phyloP scores from a whole-genome alignment of 148 eudicot species.

The Spergularia bocconei region DNA sequence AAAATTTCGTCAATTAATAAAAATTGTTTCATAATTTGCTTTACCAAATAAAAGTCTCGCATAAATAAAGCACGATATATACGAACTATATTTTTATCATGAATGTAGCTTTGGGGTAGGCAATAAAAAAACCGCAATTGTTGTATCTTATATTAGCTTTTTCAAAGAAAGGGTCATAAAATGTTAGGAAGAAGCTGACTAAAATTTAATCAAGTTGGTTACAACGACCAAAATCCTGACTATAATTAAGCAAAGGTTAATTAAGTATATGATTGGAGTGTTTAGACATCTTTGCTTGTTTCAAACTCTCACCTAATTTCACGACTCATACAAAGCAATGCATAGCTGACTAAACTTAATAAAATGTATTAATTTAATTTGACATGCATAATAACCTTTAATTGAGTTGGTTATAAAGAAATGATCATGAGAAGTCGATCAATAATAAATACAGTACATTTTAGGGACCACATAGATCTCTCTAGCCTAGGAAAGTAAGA shows the following conservation, averaged over 20 bases:
- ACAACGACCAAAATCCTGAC: constrained; percentile 22
- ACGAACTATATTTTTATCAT: too few relatives aligned
- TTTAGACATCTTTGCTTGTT: constrained; percentile 8
- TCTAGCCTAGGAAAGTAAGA: neutral
- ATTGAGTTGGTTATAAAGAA: neutral
- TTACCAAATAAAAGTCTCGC: too few relatives aligned
- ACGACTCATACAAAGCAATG: neutral
- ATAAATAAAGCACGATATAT: too few relatives aligned
- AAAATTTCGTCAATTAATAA: too few relatives aligned
- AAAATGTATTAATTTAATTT: neutral
- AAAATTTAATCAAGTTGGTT: constrained; percentile 14
- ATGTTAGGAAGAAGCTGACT: constrained; percentile 9
- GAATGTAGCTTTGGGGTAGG: too few relatives aligned
- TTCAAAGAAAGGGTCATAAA: neutral
- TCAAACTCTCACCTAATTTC: constrained; percentile 31
- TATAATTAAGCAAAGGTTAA: neutral
- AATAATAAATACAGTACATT: neutral
- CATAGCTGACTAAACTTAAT: constrained; percentile 6
- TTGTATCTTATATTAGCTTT: too few relatives aligned
- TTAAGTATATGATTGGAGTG: too few relatives aligned
- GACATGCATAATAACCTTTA: neutral
- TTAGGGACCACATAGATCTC: neutral
- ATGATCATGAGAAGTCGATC: too few relatives aligned
- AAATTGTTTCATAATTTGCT: too few relatives aligned
- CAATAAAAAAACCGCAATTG: too few relatives aligned